Evolutionary conservation across 73 alveolate genomes (phyloP), one percentile per base, ranked within the genome.

Genomic region (Paraurostyla sp.): DNA sequence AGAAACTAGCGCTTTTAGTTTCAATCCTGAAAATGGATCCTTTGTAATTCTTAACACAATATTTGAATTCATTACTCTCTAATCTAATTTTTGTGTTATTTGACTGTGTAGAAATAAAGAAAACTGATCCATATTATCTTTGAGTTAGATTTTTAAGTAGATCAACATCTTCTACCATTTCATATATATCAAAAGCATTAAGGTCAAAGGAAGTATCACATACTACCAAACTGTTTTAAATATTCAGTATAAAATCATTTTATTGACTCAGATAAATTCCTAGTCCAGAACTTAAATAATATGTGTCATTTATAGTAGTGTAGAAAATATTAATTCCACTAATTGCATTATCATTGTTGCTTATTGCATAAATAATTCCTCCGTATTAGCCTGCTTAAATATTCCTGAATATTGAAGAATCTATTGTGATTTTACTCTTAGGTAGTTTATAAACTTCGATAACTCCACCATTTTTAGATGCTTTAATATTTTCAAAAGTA

Each of bases 121-220:
- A 65, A 9, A 65, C 82, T 3, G 82, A 38, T 65, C 82, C 82
- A 22, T 65, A 65, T 38, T 65, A 40, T 11, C 41, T 22, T 65
- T 2, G 1, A 3, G 1, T 32, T 6, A 65, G 38, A 32, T 11
- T 38, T 11, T 65, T 6, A 35, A 13, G 41, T 2, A 13, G 6
- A 7, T 33, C 29, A 11, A 18, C 11, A 30, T 65, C 23, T 1
- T 25, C 30, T 16, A 16, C 9, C 4, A 65, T 65, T 23, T 38
- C 6, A 16, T 38, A 15, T 16, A 22, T 36, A 65, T 65, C 58
- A 38, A 65, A 65, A 22, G 56, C 7, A 35, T 32, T 36, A 38
- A 4, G 43, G 6, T 65, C 25, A 33, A 65, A 40, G 2, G 33
- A 7, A 2, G 82, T 3, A 36, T 65, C 25, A 40, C 82, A 65